Conservation (phyloP, 2,329 filamentous ascomycete species). For the Fonsecaea monophora region DNA sequence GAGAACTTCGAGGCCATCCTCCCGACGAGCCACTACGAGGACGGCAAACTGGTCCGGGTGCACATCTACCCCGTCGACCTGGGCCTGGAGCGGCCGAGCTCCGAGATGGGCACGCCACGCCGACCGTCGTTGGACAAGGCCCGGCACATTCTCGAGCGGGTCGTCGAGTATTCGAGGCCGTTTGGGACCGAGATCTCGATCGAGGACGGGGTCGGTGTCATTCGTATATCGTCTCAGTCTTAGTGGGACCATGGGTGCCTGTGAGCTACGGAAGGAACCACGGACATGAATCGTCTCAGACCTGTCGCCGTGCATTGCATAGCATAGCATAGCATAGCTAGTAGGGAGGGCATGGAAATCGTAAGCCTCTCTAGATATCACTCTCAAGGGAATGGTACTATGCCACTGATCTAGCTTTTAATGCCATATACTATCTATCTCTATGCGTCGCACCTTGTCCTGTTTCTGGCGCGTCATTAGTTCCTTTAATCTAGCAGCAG, state of each 20-base stretch:
- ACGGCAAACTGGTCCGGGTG: constrained; percentile 5
- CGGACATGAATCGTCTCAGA: no score
- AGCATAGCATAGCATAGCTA: no score
- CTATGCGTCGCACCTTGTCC: background rate
- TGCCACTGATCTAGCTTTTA: background rate
- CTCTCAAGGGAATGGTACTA: no score
- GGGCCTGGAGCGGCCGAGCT: background rate
- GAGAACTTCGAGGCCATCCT: constrained; percentile 16
- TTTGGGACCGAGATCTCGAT: constrained; percentile 15
- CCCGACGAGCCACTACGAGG: constrained; percentile 1
- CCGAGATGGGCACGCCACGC: constrained; percentile 11
- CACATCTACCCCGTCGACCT: constrained; percentile 5
- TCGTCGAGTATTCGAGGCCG: constrained; percentile 15
- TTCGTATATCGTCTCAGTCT: background rate
- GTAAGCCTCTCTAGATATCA: no score
- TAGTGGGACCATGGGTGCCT: background rate
- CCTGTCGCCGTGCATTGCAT: no score
- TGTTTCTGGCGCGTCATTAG: no score
- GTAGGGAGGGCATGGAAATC: no score
- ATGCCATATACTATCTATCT: background rate
- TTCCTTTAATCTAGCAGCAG: no score
- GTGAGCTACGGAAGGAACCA: background rate
- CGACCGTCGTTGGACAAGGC: constrained; percentile 3
- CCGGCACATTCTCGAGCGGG: constrained; percentile 6
- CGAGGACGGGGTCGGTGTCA: constrained; percentile 8